These are phyloP conservation scores for Elongisporangium prolatum DNA, from an alignment of 352 stramenopile genomes.

Conservation along the genomic window DNA sequence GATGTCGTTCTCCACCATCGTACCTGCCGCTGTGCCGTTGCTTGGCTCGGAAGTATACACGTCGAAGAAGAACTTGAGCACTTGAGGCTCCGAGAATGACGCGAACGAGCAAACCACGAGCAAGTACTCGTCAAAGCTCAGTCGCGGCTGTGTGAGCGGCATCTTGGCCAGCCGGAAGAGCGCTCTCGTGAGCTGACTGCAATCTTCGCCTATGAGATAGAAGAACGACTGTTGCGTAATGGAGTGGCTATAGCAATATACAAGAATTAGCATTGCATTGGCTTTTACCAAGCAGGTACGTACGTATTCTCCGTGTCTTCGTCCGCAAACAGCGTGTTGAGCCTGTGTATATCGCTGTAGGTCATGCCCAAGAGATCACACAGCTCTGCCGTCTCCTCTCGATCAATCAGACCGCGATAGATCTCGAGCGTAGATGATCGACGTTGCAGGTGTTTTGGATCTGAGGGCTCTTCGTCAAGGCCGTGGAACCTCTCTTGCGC, in stretches of 20 bases:
- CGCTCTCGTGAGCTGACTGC: constrained; percentile 31
- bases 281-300: constrained; percentile 1
- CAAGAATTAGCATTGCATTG: too few species aligned
- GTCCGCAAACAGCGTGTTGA: constrained; percentile 33
- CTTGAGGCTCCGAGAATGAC: constrained; percentile 32
- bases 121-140: constrained; percentile 60
- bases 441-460: background rate
- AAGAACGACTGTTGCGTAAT: constrained; percentile 46
- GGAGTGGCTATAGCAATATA: constrained; percentile 17
- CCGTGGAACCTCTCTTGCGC: background rate
- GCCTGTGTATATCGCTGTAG: constrained; percentile 19
- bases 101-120: constrained; percentile 42
- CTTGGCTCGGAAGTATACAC: constrained; percentile 30
- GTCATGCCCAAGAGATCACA: constrained; percentile 31
- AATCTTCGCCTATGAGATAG: constrained; percentile 49
- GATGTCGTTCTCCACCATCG: constrained; percentile 33
- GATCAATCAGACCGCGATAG: constrained; percentile 18
- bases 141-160: constrained; percentile 11
- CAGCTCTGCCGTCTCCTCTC: constrained; percentile 18
- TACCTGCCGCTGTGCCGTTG: background rate
- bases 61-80: constrained; percentile 61
- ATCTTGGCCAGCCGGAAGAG: constrained; percentile 33
- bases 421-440: background rate
- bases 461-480: background rate
- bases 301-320: constrained; percentile 34